These are phyloP conservation scores for Prosopis cineraria DNA, from an alignment of 306 rosid genomes.

Conservation along the genomic window DNA sequence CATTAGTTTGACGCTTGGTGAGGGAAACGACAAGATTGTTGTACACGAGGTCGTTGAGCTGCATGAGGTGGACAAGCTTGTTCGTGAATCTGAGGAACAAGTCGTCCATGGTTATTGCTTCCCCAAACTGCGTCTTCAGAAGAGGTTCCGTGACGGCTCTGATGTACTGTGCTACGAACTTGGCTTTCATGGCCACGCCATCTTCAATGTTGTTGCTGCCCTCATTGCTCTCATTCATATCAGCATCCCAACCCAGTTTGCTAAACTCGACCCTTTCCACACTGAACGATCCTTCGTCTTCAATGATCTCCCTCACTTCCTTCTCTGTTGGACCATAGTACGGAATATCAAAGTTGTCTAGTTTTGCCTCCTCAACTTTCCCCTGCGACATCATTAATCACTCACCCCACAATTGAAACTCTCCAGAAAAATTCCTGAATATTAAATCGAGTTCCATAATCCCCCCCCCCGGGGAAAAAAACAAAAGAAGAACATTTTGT, in stretches of 20 bases:
- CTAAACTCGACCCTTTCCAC: neutral
- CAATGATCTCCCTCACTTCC: slow-evolving; percentile 1
- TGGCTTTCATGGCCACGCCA: neutral
- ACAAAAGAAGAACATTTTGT: no score
- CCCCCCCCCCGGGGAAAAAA: no score
- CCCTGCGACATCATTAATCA: slow-evolving; percentile 12
- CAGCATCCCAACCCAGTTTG: slow-evolving; percentile 25
- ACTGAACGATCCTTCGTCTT: slow-evolving; percentile 25
- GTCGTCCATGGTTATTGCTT: slow-evolving; percentile 26
- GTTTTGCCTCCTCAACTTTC: slow-evolving; percentile 26
- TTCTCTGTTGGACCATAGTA: neutral
- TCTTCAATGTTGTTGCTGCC: no score
- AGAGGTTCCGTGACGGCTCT: slow-evolving; percentile 25
- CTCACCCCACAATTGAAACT: no score
- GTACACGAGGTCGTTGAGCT: neutral
- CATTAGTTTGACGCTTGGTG: neutral
- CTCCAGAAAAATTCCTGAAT: no score
- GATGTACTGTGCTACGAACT: neutral
- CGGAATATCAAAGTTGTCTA: slow-evolving; percentile 22
- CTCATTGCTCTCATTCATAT: neutral
- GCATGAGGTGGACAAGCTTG: neutral
- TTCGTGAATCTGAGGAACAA: slow-evolving; percentile 4
- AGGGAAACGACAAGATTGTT: neutral
- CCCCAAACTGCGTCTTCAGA: slow-evolving; percentile 20
- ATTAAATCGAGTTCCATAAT: no score